Percentiles rank a stretch among this genome's conserved stretches.
Conservation (phyloP, 2,329 filamentous ascomycete species). For the Gliomastix tumulicola region DNA sequence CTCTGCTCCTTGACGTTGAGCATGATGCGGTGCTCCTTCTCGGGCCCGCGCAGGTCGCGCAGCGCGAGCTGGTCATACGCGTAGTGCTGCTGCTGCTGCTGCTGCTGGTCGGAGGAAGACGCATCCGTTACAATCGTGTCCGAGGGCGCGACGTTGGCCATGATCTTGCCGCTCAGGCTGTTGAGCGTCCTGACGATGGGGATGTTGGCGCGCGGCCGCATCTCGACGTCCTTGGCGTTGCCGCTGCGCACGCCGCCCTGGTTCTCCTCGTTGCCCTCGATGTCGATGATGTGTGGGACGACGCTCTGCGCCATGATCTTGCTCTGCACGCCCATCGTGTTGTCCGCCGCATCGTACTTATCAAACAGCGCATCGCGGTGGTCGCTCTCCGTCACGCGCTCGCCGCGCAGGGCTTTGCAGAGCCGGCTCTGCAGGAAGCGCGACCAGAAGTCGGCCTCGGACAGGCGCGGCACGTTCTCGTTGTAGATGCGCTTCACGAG, state of each 20-base stretch:
- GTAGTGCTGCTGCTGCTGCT: too few species aligned
- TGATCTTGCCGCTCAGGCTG: constrained; percentile 84
- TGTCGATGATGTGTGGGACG: constrained; percentile 83
- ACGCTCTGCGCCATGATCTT: constrained; percentile 58
- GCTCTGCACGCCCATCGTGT: constrained; percentile 45
- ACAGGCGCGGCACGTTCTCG: constrained; percentile 79
- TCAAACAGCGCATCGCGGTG: constrained; percentile 74
- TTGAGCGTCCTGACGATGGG: constrained; percentile 89
- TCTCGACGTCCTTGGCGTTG: constrained; percentile 83
- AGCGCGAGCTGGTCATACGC: constrained; percentile 70
- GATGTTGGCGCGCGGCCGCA: constrained; percentile 75
- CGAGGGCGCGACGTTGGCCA: constrained; percentile 76
- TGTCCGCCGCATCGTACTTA: constrained; percentile 72
- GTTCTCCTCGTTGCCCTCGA: constrained; percentile 93
- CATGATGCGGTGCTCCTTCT: constrained; percentile 69
- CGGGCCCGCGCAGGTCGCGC: constrained; percentile 70
- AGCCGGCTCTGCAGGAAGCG: constrained; percentile 88
- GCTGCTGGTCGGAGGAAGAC: too few species aligned
- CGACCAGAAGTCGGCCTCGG: constrained; percentile 81
- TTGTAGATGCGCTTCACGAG: constrained; percentile 87
- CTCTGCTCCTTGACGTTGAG: constrained; percentile 86
- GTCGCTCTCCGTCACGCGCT: constrained; percentile 75
- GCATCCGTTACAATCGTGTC: constrained; percentile 61
- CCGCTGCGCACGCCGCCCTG: constrained; percentile 75
- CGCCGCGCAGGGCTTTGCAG: constrained; percentile 85